These are phyloP conservation scores for Monosporozyma unispora DNA, from an alignment of 805 yeast species.

Conservation along the genomic window DNA sequence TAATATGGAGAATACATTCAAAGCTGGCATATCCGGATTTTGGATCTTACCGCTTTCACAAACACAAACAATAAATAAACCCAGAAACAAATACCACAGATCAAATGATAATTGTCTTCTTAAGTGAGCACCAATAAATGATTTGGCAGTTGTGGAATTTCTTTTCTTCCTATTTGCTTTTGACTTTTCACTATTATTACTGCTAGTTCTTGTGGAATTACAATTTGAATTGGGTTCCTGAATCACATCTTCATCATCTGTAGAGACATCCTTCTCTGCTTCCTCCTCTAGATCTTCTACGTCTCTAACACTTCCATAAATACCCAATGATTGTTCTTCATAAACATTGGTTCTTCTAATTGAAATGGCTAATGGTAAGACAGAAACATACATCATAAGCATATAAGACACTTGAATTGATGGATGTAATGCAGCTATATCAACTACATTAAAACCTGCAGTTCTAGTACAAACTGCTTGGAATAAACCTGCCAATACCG, in stretches of 20 bases:
- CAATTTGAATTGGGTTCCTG: slow-evolving; percentile 2
- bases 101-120: slow-evolving; percentile 88
- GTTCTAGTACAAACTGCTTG: slow-evolving; percentile 91
- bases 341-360: slow-evolving; percentile 93
- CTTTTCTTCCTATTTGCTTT: slow-evolving; percentile 8
- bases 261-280: not conserved
- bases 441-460: slow-evolving; percentile 75
- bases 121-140: slow-evolving; percentile 77
- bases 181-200: not conserved
- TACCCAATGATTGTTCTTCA: slow-evolving; percentile 90
- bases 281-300: not conserved
- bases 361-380: slow-evolving; percentile 88
- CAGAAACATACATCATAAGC: slow-evolving; percentile 97
- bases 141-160: slow-evolving; percentile 33
- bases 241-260: slow-evolving; percentile 17
- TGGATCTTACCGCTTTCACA: slow-evolving; percentile 65
- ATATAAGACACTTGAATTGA: slow-evolving; percentile 87
- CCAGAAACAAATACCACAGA: slow-evolving; percentile 87
- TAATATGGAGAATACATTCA: slow-evolving; percentile 60
- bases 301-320: slow-evolving; percentile 36
- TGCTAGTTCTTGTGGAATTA: not conserved
- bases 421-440: slow-evolving; percentile 64
- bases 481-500: slow-evolving; percentile 72
- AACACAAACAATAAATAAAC: slow-evolving; percentile 75
- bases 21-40: slow-evolving; percentile 36